phyloP scores from a whole-genome alignment of 2,329 filamentous ascomycete genomes.

The Cadophora malorum region DNA sequence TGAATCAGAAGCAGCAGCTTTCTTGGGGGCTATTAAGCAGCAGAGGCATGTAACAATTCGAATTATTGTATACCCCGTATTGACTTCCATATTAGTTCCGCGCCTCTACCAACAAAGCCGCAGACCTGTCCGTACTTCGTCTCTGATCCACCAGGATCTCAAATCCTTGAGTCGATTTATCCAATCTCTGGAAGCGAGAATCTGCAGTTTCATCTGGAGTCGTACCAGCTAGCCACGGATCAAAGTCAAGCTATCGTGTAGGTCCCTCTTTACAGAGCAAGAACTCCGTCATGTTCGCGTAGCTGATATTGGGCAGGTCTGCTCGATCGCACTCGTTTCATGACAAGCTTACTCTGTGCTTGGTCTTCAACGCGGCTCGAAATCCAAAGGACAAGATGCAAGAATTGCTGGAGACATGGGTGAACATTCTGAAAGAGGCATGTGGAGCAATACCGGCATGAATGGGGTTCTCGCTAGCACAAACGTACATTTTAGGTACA shows the following conservation, averaged over 20 bases:
- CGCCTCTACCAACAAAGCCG: slow-evolving; percentile 5
- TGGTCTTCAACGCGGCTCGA: slow-evolving; percentile 26
- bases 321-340: slow-evolving; percentile 29
- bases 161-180: slow-evolving; percentile 15
- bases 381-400: slow-evolving; percentile 27
- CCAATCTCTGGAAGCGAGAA: neutral
- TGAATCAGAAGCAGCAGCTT: slow-evolving; percentile 33
- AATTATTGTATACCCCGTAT: neutral
- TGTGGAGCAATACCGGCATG: neutral
- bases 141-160: slow-evolving; percentile 27
- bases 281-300: neutral
- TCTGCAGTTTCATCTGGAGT: slow-evolving; percentile 18
- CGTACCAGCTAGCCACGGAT: slow-evolving; percentile 27
- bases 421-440: neutral
- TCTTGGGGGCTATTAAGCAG: slow-evolving; percentile 20
- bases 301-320: slow-evolving; percentile 5
- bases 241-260: slow-evolving; percentile 26
- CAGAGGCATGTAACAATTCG: slow-evolving; percentile 3
- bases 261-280: neutral
- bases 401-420: slow-evolving; percentile 24
- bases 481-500: neutral
- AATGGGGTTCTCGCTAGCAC: neutral
- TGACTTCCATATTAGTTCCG: neutral
- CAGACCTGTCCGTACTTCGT: slow-evolving; percentile 27
- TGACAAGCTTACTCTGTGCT: slow-evolving; percentile 26